Evolutionary conservation across 306 rosid genomes (phyloP), one percentile per base, ranked within the genome.

Genomic region (Malus asiatica): DNA sequence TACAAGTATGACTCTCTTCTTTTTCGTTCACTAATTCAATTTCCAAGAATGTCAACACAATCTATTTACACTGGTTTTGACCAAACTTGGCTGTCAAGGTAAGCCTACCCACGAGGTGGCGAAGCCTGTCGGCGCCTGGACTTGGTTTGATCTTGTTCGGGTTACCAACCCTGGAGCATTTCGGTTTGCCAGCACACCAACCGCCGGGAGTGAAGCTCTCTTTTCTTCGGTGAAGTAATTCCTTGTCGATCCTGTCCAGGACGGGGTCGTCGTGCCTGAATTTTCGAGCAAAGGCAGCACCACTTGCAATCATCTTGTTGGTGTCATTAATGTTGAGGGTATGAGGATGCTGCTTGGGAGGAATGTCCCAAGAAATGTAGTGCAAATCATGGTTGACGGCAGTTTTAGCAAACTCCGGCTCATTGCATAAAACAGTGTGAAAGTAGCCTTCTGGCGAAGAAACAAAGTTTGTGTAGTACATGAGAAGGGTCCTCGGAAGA

Each of bases 381-480:
- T 92, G 99, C 82, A 95, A 60, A 83, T 95, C 99, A 69, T 73
- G 88, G 83, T 92, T 92, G 48, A 90, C 91, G 29, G 86, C 44
- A 20, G 93, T 95, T 72, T 90, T 90, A 6, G 90, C 89, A 16
- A 84, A 82, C 60, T 87, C 97, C 5, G 94, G 96, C 59, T 62
- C 88, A 72, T 95, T 95, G 89, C 99, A 95, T 60, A 86, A 79
- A 33, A 92, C 97, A 12, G 99, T 95, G 71, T 95, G 99, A 69
- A 95, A 95, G 80, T 95, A 95, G 83, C 97, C 99, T 79, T 95
- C 99, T 0, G 99, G 97, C 16, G 99, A 92, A 35, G 99, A 95
- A 74, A 95, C 84, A 69, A 92, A 95, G 78, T 95, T 95, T 1
- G 93, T 10, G 85, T 95, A 95, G 88, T 95, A 95, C 99, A 92